Evolutionary conservation across 176 grass and related monocot genomes (phyloP).

Genomic region (Echinochloa phyllopogon): DNA sequence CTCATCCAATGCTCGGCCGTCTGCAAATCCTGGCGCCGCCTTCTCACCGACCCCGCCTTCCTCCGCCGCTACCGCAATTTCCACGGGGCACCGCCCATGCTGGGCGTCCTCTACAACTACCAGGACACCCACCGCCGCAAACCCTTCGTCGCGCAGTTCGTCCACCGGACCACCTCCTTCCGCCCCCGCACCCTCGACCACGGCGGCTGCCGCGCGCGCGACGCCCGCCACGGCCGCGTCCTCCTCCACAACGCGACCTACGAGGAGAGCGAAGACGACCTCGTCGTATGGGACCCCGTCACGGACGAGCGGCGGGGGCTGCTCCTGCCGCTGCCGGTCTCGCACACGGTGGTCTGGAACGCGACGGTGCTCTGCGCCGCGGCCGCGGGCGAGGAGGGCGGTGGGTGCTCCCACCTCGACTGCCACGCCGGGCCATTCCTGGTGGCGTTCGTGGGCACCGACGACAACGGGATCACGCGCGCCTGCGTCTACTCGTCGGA

Average conservation of each 20-base stretch:
- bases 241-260: not conserved
- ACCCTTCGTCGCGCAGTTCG: not conserved
- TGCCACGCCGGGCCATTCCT: conserved; percentile 35
- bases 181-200: not conserved
- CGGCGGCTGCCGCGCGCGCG: not conserved
- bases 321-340: not conserved
- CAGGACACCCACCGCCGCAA: fast-evolving
- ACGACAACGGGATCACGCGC: not conserved
- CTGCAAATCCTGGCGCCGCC: conserved; percentile 4
- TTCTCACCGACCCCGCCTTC: conserved; percentile 24
- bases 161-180: conserved; percentile 31
- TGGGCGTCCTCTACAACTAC: not conserved
- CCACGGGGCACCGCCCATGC: not conserved
- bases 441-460: not conserved
- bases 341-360: not conserved
- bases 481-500: conserved; percentile 39
- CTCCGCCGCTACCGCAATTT: conserved; percentile 34
- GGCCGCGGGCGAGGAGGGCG: not conserved
- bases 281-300: conserved; percentile 30
- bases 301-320: not conserved
- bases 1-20: conserved; percentile 13
- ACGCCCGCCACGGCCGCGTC: conserved; percentile 44
- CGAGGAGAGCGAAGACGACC: not conserved
- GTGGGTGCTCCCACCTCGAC: conserved; percentile 41
- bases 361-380: conserved; percentile 36